Evolutionary conservation across 129 eudicot species (phyloP), one percentile per base, ranked within the genome.

Genomic region (Pittosporum tobira): DNA sequence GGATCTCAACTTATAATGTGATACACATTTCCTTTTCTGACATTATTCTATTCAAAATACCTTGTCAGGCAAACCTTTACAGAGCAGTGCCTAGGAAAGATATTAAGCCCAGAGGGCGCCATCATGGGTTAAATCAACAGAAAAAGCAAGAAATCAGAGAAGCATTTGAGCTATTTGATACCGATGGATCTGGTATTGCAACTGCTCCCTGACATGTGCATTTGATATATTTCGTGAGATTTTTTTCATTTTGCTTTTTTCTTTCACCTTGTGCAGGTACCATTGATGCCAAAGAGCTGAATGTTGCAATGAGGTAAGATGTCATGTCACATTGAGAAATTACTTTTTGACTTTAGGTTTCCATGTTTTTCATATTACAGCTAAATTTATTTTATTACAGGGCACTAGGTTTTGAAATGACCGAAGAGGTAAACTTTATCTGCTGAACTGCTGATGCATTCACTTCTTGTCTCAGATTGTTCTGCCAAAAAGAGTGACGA

Each of bases 151-250:
- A 90, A 79, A 90, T 90, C n/a, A 90, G 65, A 66, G 95, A 90
- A 74, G 98, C 98, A 14, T 90, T 90, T 76, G 98, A 90, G 76
- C 94, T 85, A 0, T 90, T 90, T 76, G 98, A 90, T 75, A 90
- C 98, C 29, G 98, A 90, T 80, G 84, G 84, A 28, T 90, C 98
- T 77, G 95, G 98, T 86, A 73, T 3, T 29, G 58, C 38, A 18
- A 46, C 28, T 55, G 29, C 43, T 37, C 48, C 22, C 15, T 34
- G 6, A 29, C 44, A 3, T 65, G 10, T 59, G 23, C 21, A 2
- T 31, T n/a, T 25, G 8, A 28, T 63, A 3, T 45, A 46, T 24
- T 16, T 42, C 15, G 0, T 44, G 11, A 4, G 50, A n/a, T 47
- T 49, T 48, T 40, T 21, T 28, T 22, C 4, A 61, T 27, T 49